These are phyloP conservation scores for Fusarium sp. DNA, from an alignment of 2,329 filamentous ascomycete species.

Conservation along the genomic window DNA sequence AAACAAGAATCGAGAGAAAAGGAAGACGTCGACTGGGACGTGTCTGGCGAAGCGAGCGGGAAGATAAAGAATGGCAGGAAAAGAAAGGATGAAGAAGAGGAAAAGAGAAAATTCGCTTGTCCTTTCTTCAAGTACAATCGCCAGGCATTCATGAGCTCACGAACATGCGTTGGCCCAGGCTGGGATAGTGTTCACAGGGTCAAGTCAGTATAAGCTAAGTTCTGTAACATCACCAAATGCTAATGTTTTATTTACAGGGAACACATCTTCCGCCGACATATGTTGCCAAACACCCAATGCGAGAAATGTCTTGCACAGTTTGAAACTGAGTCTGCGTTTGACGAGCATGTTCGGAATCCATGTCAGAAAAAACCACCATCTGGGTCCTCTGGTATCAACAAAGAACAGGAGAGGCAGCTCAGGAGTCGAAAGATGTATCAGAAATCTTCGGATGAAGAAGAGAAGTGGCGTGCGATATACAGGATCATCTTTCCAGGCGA, in stretches of 20 bases:
- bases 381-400: neutral
- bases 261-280: neutral
- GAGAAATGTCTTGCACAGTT: neutral
- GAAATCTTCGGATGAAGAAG: neutral
- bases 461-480: neutral
- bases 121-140: neutral
- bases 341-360: neutral
- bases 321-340: neutral
- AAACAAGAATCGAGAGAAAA: neutral
- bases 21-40: neutral
- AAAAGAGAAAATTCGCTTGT: neutral
- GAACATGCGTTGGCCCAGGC: neutral
- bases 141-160: neutral
- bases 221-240: neutral
- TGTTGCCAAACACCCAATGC: neutral
- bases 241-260: neutral
- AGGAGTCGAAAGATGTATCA: neutral
- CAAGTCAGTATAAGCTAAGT: neutral
- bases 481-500: neutral
- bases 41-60: neutral
- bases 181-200: neutral
- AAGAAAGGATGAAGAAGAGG: neutral
- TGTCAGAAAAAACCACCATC: neutral
- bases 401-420: neutral
- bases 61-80: neutral